Base-by-base conservation (phyloP, 2,329 filamentous ascomycete genomes). In the Neonectria neomacrospora region DNA sequence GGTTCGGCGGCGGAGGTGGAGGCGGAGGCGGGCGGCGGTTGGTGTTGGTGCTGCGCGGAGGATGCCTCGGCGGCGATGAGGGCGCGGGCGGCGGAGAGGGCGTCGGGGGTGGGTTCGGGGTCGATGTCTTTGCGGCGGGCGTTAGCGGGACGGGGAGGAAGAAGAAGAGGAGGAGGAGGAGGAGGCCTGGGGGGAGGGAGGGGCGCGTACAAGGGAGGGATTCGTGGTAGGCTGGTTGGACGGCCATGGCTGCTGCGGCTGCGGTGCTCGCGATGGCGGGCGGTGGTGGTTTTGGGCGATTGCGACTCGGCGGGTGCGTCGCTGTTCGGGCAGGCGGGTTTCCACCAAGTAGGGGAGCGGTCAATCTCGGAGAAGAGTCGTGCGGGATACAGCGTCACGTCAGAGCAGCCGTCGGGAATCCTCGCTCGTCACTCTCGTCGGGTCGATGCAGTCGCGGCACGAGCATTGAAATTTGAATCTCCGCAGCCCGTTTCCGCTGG, bases 131-230 rank as follows among this genome's bases (percentile, higher is more conserved):
- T 30, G 32, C 54, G 39, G 14, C 32, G 45, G 56, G 60, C 57
- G 57, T 68, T 72, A 75, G 62, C 60, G 54, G 45, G 18, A 20
- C 26, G 53, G 28, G 16, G 28, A 54, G 11, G 20, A 23, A 6
- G 20, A 20, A 34, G 58, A 47, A 64, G n/a, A 26, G 54, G 52
- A 28, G 55, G 60, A 51, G 51, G 44, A 58, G 45, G 44, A 53
- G n/a, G n/a, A n/a, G n/a, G n/a, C n/a, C n/a, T n/a, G n/a, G n/a
- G n/a, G n/a, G n/a, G n/a, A n/a, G n/a, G n/a, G n/a, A n/a, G n/a
- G n/a, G n/a, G n/a, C n/a, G 65, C 87, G 69, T 86, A 94, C 92
- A 95, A 52, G 92, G 92, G 22, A 96, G 88, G 22, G 91, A 93
- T 76, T 96, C 92, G 80, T 94, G 90, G 65, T 90, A 81, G 55